Evolutionary conservation across 2,329 filamentous ascomycete species (phyloP).

Genomic region (Scedosporium aurantiacum): DNA sequence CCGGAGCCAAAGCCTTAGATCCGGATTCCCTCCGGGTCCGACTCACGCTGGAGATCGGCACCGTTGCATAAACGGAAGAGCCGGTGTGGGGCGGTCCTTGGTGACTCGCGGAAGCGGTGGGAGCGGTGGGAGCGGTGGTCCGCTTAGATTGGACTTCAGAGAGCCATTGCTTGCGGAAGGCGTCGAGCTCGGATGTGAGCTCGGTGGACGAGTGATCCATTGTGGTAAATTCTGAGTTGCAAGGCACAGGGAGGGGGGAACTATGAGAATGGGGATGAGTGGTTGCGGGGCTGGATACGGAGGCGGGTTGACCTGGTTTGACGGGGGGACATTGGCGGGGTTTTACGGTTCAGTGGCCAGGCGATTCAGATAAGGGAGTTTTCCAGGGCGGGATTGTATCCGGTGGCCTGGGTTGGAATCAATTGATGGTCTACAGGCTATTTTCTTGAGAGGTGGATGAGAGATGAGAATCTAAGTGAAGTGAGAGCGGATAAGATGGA

Average conservation of each 20-base stretch:
- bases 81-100: not conserved
- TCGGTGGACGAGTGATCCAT: conserved; percentile 17
- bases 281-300: not conserved
- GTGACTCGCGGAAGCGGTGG: conserved; percentile 1
- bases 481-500: too few species aligned
- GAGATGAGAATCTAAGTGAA: too few species aligned
- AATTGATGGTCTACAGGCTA: too few species aligned
- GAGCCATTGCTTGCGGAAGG: conserved; percentile 76
- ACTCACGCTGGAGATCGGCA: conserved; percentile 7
- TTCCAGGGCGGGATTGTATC: not conserved
- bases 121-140: conserved; percentile 10
- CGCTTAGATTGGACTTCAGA: conserved; percentile 55
- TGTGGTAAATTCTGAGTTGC: not conserved
- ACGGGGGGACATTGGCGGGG: not conserved
- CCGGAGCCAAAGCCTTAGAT: not conserved
- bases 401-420: too few species aligned
- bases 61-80: not conserved
- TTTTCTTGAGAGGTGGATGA: too few species aligned
- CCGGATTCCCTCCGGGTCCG: conserved; percentile 9
- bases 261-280: not conserved
- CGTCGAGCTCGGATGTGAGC: conserved; percentile 64
- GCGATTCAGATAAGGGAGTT: not conserved
- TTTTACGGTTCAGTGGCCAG: not conserved
- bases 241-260: not conserved
- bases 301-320: not conserved